A percentile compares a stretch with the other conserved stretches of the same genome.
Evolutionary conservation across 768 basidiomycete species (phyloP).

Genomic region (Lactifluus piperatus): DNA sequence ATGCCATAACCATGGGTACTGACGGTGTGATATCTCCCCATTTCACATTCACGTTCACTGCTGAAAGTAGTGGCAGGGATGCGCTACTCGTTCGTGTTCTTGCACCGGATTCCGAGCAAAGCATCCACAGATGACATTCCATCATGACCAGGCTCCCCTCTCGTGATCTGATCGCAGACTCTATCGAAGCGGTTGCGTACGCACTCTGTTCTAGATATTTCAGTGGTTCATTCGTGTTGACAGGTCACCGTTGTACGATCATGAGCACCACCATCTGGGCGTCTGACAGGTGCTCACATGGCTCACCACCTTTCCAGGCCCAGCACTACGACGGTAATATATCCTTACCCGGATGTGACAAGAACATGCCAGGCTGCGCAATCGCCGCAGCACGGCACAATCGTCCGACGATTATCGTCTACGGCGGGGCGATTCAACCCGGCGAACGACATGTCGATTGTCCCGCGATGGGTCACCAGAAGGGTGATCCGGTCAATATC

Average conservation of each 20-base stretch:
- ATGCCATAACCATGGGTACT: slow-evolving; percentile 86
- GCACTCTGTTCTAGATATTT: neutral
- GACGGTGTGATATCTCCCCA: slow-evolving; percentile 45
- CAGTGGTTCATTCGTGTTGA: neutral
- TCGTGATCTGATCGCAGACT: slow-evolving; percentile 86
- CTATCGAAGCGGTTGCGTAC: slow-evolving; percentile 63
- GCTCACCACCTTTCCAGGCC: slow-evolving; percentile 36
- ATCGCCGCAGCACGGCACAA: slow-evolving; percentile 85
- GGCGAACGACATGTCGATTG: slow-evolving; percentile 75
- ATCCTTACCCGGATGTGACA: slow-evolving; percentile 81
- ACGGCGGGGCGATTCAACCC: slow-evolving; percentile 74
- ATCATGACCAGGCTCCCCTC: slow-evolving; percentile 53
- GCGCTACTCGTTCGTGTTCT: slow-evolving; percentile 66
- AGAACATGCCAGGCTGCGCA: slow-evolving; percentile 87
- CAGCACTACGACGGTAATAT: slow-evolving; percentile 88
- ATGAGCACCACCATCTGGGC: neutral
- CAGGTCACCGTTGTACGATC: slow-evolving; percentile 47
- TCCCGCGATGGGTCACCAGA: slow-evolving; percentile 63
- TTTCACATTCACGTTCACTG: neutral
- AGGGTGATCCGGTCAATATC: slow-evolving; percentile 79
- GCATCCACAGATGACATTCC: neutral
- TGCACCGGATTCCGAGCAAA: neutral
- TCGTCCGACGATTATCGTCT: slow-evolving; percentile 79
- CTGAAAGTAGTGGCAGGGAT: slow-evolving; percentile 46
- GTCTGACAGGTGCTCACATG: neutral